Evolutionary conservation across 805 yeast species (phyloP).

Genomic region (Ogataea neopini): DNA sequence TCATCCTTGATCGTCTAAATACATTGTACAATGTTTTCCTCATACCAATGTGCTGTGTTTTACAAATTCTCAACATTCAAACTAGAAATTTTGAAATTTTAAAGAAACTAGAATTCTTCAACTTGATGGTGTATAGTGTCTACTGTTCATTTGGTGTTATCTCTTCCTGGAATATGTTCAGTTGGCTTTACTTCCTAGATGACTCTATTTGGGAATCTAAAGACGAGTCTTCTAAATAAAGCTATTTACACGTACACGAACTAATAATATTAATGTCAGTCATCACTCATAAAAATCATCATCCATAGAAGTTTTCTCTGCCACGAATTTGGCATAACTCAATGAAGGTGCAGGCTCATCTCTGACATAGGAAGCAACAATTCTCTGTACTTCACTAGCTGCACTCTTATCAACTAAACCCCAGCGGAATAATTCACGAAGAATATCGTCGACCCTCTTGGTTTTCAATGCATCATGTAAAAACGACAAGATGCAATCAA

Average conservation of each 20-base stretch:
- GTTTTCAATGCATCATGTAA: conserved; percentile 15
- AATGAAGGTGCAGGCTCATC: background rate
- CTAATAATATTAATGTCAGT: background rate
- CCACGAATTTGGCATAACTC: background rate
- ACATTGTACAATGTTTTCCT: conserved; percentile 67
- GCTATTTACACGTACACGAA: conserved; percentile 5
- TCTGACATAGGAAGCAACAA: background rate
- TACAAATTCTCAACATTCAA: conserved; percentile 52
- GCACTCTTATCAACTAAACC: conserved; percentile 5
- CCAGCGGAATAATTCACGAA: conserved; percentile 10
- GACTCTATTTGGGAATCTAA: conserved; percentile 61
- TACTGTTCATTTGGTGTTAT: conserved; percentile 86
- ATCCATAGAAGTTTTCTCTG: background rate
- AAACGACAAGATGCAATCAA: conserved; percentile 24
- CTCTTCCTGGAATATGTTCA: conserved; percentile 83
- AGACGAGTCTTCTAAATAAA: conserved; percentile 7
- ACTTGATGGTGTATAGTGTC: conserved; percentile 79
- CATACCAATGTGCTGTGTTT: conserved; percentile 56
- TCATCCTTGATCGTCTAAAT: conserved; percentile 71
- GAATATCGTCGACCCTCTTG: conserved; percentile 9
- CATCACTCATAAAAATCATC: background rate
- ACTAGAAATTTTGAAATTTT: conserved; percentile 53
- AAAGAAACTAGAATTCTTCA: conserved; percentile 66
- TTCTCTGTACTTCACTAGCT: background rate
- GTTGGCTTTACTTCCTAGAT: conserved; percentile 85